These are phyloP conservation scores for Schizochytrium sp. DNA, from an alignment of 108 stramenopile species.

Conservation along the genomic window DNA sequence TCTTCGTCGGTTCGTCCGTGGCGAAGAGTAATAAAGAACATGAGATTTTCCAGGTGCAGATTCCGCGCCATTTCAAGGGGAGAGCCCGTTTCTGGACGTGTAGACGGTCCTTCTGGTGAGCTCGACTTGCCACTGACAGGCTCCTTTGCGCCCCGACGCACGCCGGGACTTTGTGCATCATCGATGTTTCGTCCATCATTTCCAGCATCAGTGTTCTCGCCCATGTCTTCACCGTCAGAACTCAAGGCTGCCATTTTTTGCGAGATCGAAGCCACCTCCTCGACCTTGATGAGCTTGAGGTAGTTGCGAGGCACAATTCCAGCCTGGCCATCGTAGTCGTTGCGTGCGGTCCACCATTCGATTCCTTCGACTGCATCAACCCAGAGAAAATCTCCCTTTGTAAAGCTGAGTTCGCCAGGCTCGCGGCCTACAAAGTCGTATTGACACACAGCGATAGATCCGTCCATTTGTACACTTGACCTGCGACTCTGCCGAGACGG, in stretches of 20 bases:
- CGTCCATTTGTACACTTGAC: neutral
- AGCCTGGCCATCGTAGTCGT: neutral
- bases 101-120: too few species aligned
- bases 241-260: too few species aligned
- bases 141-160: too few species aligned
- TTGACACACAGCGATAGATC: neutral
- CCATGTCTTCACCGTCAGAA: too few species aligned
- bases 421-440: conserved; percentile 1
- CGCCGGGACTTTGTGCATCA: too few species aligned
- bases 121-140: too few species aligned
- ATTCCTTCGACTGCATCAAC: neutral
- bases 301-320: conserved; percentile 2
- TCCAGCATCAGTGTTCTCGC: too few species aligned
- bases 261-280: neutral
- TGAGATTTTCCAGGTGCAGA: neutral
- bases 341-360: neutral
- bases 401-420: neutral
- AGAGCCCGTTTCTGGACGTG: too few species aligned
- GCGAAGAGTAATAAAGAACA: neutral
- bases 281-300: neutral
- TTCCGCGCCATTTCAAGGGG: neutral
- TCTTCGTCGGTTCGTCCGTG: neutral
- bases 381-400: conserved; percentile 3
- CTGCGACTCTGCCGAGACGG: neutral
- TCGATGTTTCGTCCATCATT: too few species aligned